Evolutionary conservation across 345 rosid species (phyloP), one percentile per base, ranked within the genome.

Genomic region (Gossypium stocksii): DNA sequence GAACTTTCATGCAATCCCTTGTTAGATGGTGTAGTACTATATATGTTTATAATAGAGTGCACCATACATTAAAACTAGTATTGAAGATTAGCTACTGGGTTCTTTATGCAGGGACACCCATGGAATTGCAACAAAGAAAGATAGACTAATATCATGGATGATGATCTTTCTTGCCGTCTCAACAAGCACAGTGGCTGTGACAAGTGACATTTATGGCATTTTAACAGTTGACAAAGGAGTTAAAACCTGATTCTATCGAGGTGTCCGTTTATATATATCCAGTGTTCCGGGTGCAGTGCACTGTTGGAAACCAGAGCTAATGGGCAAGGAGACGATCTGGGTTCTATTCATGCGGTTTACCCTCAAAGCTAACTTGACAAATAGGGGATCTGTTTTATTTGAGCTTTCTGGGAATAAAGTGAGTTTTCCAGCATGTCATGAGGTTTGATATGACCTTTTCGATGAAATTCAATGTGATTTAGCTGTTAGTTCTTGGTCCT

Each of bases 111-210:
- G 90, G 85, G 88, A 90, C 60, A 74, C 78, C 38, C 83, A 83
- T 54, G 85, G 89, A 71, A 84, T 85, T 43, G 85, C 90, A 46
- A 86, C 88, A 7, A 84, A 78, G 84, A 83, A 76, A 10, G 92
- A 88, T 79, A 85, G 71, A 76, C 12, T 80, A 63, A 74, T 74
- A 46, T 83, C 91, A 13, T 88, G 89, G 90, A n/a, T 88, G 29
- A 85, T 88, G 94, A 82, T 90, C 62, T 3, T 80, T 19, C 75
- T 88, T 75, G 86, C 91, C 9, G 76, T 84, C 66, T 79, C 86
- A n/a, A 85, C 87, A 3, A 90, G 94, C 80, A 79, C 77, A 4
- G 87, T 80, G 67, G 89, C 94, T 41, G 78, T 90, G n/a, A 81
- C 78, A n/a, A 90, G 86, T 59, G 90, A 88, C 41, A 78, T 86